Evolutionary conservation across 768 basidiomycete genomes (phyloP), one percentile per base, ranked within the genome.

Genomic region (Russula abietina): DNA sequence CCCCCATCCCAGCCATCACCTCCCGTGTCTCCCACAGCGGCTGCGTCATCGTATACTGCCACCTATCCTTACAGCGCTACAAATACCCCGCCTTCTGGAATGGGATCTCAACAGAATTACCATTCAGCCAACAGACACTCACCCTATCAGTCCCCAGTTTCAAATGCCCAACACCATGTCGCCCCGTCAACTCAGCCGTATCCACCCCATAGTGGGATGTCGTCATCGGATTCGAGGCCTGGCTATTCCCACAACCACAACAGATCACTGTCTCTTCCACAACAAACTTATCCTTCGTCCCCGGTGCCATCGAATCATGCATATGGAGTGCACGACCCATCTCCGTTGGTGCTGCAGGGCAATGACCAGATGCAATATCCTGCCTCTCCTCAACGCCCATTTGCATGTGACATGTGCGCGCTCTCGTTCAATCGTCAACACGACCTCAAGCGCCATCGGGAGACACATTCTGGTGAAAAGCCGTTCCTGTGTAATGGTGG

Each of bases 401-500:
- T 75, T 71, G 70, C 74, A 49, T 75, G 75, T 64, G 74, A 76
- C 67, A 74, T 90, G 66, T 93, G 90, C 71, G 80, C 88, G 12
- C 73, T 91, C 65, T 91, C 89, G 24, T 93, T 93, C 77, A 90
- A 90, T 70, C 83, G 90, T 49, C 88, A 89, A 71, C 90, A 93
- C 71, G 90, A 93, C 72, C 73, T 92, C 70, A 91, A 91, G 71
- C 82, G 90, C 39, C 90, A 93, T 74, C 79, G 87, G 66, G 89
- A 91, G 69, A 91, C 88, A 28, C 90, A 91, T 74, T 87, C 87
- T 6, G 89, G 89, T 41, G 89, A 91, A 73, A 91, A 91, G 72
- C 89, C 90, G 10, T 92, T 84, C 75, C 73, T 84, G 19, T 92
- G 90, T 73, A 91, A 91, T 68, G 89, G 88, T 14, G 87, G 87